Base-by-base conservation (phyloP, 2,329 filamentous ascomycete species). In the Tothia fuscella region DNA sequence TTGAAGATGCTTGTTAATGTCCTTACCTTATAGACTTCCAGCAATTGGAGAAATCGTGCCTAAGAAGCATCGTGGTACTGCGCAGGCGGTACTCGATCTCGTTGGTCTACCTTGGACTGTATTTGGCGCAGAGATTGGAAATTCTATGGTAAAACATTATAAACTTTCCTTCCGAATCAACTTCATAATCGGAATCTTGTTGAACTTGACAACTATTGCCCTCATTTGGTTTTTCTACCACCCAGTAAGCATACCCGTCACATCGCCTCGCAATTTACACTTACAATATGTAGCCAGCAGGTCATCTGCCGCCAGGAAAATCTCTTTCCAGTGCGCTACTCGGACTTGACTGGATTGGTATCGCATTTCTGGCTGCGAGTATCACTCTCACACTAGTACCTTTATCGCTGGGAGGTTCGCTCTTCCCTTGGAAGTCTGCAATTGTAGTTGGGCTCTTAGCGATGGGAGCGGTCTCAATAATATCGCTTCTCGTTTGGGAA, bases 311-410 rank as follows among this genome's bases (percentile, higher is more conserved):
- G 6, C 6, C 16, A 12, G 28, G 32, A 2, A 24, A 5, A n/a
- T 19, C 38, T 9, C 16, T 22, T 21, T 5, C 24, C 5, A n/a
- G 42, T 21, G 22, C 25, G 6, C 3, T 46, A 4, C 7, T 19
- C 7, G 34, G 30, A 10, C 32, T 46, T 10, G 45, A 46, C 31
- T 46, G 42, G 42, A 30, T 26, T n/a, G 45, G 45, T 16, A 30
- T 45, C 14, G 24, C 34, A 19, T 32, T 46, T 6, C 20, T 35
- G n/a, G 35, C 17, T 14, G 9, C 26, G n/a, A 38, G 45, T 14
- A 28, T 46, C n/a, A 20, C 26, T 13, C 26, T 43, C 22, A 17
- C 22, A 13, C 41, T 46, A 4, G 19, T 43, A 12, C 40, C 28
- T 2, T 32, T 46, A 4, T 33, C 6, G 6, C 30, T 46, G 19